Base-by-base conservation (phyloP, 2,329 filamentous ascomycete genomes). In the Ascochyta viciae-villosae region DNA sequence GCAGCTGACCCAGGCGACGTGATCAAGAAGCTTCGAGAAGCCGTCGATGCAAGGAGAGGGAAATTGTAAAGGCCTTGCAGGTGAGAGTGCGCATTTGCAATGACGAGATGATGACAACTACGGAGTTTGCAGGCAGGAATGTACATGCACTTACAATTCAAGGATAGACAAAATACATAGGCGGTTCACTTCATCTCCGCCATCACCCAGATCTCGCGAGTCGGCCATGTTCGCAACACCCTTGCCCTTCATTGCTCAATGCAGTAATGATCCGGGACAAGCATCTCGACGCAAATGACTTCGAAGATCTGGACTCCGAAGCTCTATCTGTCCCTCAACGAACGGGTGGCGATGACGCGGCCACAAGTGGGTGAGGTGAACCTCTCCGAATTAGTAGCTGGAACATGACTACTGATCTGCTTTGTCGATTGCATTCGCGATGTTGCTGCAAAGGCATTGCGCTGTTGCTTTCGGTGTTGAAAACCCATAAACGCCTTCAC, bases 1-100 rank as follows among this genome's bases (percentile, higher is more conserved):
- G 94, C 95, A 16, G 84, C 92, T 71, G 91, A 96, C 71, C 95
- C 95, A 0, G 85, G 85, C 6, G 89, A 95, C 64, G 92, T 97
- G 23, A 97, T 99, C 72, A 78, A 83, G n/a, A 82, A 90, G 76
- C 79, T 99, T 71, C 85, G 92, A 63, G 86, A 89, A 57, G 85
- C 91, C 3, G 93, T 99, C 3, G 86, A 97, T 50, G 85, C 84
- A 68, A 79, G 83, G 60, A 70, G 74, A 61, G 71, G 70, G 24
- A 75, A 74, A 59, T 52, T 76, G 41, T 74, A 23, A 44, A 42
- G 9, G 6, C 33, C 27, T 22, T 33, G 35, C 37, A 56, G 53
- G 41, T 50, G 41, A 51, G 53, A 50, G 16, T 10, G 41, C 19
- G 41, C 24, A 39, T 31, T 24, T 16, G 16, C 33, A 13, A 47